Evolutionary conservation across 2,329 filamentous ascomycete genomes (phyloP).

Genomic region (Thermomyces lanuginosus): DNA sequence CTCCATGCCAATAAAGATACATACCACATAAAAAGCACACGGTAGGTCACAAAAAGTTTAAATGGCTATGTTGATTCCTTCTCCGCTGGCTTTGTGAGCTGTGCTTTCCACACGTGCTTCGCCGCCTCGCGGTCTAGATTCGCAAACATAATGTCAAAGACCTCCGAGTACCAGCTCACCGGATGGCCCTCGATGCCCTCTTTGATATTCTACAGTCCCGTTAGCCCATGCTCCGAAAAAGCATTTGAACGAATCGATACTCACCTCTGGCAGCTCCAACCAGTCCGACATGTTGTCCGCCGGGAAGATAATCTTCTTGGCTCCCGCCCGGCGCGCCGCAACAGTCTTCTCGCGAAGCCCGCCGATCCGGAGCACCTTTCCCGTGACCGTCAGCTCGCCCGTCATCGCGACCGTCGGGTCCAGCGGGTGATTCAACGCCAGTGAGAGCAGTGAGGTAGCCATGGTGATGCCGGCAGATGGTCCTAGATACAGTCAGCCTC

Average conservation of each 20-base stretch:
- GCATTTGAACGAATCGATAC: constrained; percentile 21
- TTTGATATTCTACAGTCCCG: constrained; percentile 77
- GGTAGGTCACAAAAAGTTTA: not conserved
- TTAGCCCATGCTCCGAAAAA: not conserved
- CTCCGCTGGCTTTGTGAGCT: constrained; percentile 38
- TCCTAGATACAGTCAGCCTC: constrained; percentile 22
- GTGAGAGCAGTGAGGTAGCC: constrained; percentile 77
- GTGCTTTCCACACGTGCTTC: constrained; percentile 54
- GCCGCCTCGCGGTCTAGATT: constrained; percentile 56
- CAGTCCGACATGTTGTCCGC: constrained; percentile 92
- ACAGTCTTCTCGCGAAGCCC: constrained; percentile 95
- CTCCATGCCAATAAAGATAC: not conserved
- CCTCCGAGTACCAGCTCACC: constrained; percentile 83
- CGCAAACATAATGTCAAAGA: constrained; percentile 83
- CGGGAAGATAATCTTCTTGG: constrained; percentile 87
- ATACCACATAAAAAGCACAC: not conserved
- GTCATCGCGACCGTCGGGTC: constrained; percentile 92
- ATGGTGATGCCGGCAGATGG: constrained; percentile 92
- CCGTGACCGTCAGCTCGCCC: constrained; percentile 87
- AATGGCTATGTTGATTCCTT: not conserved
- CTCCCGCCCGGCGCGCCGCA: constrained; percentile 78
- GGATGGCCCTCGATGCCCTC: constrained; percentile 82
- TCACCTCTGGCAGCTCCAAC: constrained; percentile 88
- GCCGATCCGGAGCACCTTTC: constrained; percentile 89
- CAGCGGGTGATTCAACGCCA: constrained; percentile 64